Base-by-base conservation (phyloP, 352 stramenopile species). In the Phytophthora rubi region DNA sequence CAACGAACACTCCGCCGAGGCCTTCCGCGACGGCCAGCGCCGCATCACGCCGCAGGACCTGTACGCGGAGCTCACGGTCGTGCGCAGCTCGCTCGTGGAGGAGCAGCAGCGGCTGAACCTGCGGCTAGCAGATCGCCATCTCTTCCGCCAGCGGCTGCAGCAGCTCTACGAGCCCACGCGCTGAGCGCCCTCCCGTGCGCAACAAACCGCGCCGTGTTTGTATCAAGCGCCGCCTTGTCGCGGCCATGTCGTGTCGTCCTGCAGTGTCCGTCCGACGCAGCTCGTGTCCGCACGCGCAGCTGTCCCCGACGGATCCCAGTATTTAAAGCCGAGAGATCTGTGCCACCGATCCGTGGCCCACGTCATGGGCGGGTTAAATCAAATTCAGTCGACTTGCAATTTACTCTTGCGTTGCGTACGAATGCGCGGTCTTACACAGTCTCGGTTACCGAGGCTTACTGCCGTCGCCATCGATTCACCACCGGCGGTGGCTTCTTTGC, bases 21-120 rank as follows among this genome's bases (percentile, higher is more conserved):
- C 53, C 49, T 83, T 83, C 56, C 59, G 59, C 23, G 61, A 72
- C 30, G 76, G 76, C 28, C 73, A 62, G 59, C 76, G 76, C 48
- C 45, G 47, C 32, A 79, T 83, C 56, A 71, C 69, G 13, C 65
- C 64, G 37, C 65, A 77, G 35, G 76, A 83, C 16, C 42, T 83
- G 52, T 83, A 83, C 60, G 76, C 76, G 4, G 76, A 83, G 63
- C 72, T 83, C 55, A 80, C 76, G 52, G 53, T 75, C 26, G 72
- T 78, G 64, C 76, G 76, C 54, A 62, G 72, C 48, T 74, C 65
- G 39, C 72, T 83, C 18, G 44, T 83, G n/a, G 76, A 83, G 35
- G 76, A 83, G 62, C 76, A 83, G 62, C 76, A 80, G 56, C 72
- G 57, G 37, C 62, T 83, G 16, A 83, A 79, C 55, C 55, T 83